A percentile compares a stretch with the other conserved stretches of the same genome.
Conservation (phyloP, 2,329 filamentous ascomycete genomes). For the Cryoendolithus antarcticus region DNA sequence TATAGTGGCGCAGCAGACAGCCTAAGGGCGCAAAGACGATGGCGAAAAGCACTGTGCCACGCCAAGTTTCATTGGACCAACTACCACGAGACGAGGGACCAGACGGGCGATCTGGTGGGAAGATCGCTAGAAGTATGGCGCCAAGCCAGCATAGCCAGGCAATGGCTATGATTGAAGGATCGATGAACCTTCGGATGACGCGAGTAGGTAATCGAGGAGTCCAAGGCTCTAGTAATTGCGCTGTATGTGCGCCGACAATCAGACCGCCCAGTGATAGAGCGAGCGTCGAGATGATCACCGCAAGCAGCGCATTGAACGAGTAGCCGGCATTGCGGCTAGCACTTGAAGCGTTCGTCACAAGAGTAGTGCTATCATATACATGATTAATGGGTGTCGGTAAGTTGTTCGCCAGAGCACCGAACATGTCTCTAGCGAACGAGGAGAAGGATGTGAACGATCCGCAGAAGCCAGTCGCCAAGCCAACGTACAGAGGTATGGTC, state of each 20-base stretch:
- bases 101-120: slow-evolving; percentile 49
- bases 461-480: slow-evolving; percentile 75
- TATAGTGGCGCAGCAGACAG: slow-evolving; percentile 62
- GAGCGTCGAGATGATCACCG: slow-evolving; percentile 61
- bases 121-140: slow-evolving; percentile 57
- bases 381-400: slow-evolving; percentile 42
- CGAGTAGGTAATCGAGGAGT: slow-evolving; percentile 49
- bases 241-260: slow-evolving; percentile 62
- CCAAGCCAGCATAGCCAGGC: slow-evolving; percentile 68
- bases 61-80: slow-evolving; percentile 51
- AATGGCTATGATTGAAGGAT: slow-evolving; percentile 51
- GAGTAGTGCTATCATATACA: slow-evolving; percentile 11
- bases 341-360: slow-evolving; percentile 14
- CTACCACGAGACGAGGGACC: slow-evolving; percentile 17
- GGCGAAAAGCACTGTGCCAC: slow-evolving; percentile 61
- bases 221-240: slow-evolving; percentile 45
- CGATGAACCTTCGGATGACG: slow-evolving; percentile 48
- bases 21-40: slow-evolving; percentile 74
- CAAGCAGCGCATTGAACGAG: slow-evolving; percentile 69
- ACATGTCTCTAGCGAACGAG: slow-evolving; percentile 67
- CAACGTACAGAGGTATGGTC: slow-evolving; percentile 77
- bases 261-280: slow-evolving; percentile 58
- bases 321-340: slow-evolving; percentile 56
- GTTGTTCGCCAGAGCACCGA: slow-evolving; percentile 67
- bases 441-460: slow-evolving; percentile 87